Evolutionary conservation across 106 monocot species (phyloP), one percentile per base, ranked within the genome.

Genomic region (Dendrobium nobile): DNA sequence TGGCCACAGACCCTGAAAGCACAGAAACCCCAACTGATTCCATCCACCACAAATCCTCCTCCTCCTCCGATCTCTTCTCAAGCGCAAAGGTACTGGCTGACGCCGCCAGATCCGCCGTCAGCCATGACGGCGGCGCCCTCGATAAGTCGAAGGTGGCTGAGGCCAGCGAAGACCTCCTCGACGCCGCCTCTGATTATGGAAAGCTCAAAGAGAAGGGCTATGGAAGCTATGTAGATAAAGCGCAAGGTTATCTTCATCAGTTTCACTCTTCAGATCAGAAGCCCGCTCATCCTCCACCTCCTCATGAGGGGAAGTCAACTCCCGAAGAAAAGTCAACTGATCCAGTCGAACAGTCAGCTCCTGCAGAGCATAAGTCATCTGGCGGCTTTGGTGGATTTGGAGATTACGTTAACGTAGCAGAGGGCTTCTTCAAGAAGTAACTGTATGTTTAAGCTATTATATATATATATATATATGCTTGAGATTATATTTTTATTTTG

Each of bases 151-250:
- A 77, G 43, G 77, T 75, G 16, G 88, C 88, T 41, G 77, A 45
- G 4, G 85, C 85, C 26, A 73, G 83, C 10, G 82, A 41, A 26
- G 83, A 88, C 41, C 43, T 88, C 54, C 83, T 88, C 28, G 80
- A 70, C 20, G 85, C 85, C 47, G 83, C 65, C 48, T 72, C 82
- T 0, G 18, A 85, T 9, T 85, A 85, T 41, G 85, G 82, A 16
- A 80, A 88, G 43, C 80, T 82, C 18, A 59, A 80, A 1, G 85
- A 85, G 80, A 85, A 74, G 67, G 74, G 88, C 5, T 82, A 64
- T 18, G 88, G 88, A n/a, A 41, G 61, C 65, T 88, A 88, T n/a
- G 80, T 85, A 1, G 83, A 85, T 17, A 88, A 88, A 55, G 85
- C 88, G 24, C 74, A 81, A 33, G n/a, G 41, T 43, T 81, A 74